phyloP scores from a whole-genome alignment of 345 rosid species.

The Citrus mangshanensis region DNA sequence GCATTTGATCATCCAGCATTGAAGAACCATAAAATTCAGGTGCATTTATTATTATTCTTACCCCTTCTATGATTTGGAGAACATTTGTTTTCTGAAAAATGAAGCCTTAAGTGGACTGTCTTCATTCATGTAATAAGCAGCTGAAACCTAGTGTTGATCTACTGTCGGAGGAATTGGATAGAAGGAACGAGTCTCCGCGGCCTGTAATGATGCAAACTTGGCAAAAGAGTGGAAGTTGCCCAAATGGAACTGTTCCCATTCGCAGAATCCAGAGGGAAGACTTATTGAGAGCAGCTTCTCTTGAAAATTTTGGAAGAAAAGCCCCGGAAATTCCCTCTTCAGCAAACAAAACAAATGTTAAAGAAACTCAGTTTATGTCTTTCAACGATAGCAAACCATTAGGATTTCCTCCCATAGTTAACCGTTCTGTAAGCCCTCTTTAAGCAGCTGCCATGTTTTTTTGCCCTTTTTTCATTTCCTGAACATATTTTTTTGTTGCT shows the following conservation, averaged over 20 bases:
- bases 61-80: background rate
- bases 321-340: background rate
- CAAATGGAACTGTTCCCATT: slow-evolving; percentile 44
- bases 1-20: slow-evolving; percentile 51
- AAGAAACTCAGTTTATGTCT: background rate
- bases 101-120: background rate
- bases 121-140: slow-evolving; percentile 22
- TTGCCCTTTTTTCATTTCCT: background rate
- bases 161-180: background rate
- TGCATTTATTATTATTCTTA: background rate
- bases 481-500: background rate
- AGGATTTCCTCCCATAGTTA: background rate
- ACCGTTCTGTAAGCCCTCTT: slow-evolving; percentile 35
- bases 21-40: slow-evolving; percentile 47
- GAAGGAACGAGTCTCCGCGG: slow-evolving; percentile 11
- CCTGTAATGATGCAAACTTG: slow-evolving; percentile 31
- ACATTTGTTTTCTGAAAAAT: background rate
- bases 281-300: slow-evolving; percentile 36
- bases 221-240: slow-evolving; percentile 48
- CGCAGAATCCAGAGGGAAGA: slow-evolving; percentile 38
- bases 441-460: background rate
- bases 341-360: background rate
- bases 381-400: background rate
- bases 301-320: slow-evolving; percentile 27
- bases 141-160: slow-evolving; percentile 35